Conservation (phyloP, 768 basidiomycete species). For the Leccinum obscurum region DNA sequence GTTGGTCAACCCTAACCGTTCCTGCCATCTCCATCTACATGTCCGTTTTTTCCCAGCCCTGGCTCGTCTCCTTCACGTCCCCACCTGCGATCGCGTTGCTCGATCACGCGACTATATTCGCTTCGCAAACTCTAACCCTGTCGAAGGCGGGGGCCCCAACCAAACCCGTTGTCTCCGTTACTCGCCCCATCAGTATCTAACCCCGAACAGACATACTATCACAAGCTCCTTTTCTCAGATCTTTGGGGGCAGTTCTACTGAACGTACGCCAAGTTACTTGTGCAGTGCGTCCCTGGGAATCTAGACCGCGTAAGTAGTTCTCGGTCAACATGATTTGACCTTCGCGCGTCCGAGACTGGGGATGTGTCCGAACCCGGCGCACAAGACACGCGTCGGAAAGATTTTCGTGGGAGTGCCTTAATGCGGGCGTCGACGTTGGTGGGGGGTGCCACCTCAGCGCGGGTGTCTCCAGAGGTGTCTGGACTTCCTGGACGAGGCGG, state of each 20-base stretch:
- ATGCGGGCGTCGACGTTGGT: slow-evolving; percentile 52
- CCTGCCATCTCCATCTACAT: slow-evolving; percentile 32
- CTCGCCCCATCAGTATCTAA: too few relatives aligned
- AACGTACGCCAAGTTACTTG: slow-evolving; percentile 26
- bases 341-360: slow-evolving; percentile 28
- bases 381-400: slow-evolving; percentile 52
- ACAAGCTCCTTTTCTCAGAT: too few relatives aligned
- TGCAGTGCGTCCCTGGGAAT: slow-evolving; percentile 30
- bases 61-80: background rate
- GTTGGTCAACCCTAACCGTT: slow-evolving; percentile 63
- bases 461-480: slow-evolving; percentile 68
- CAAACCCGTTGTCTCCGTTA: slow-evolving; percentile 17
- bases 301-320: slow-evolving; percentile 27
- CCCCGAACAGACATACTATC: too few relatives aligned
- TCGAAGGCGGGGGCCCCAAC: background rate
- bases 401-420: slow-evolving; percentile 59
- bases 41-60: background rate
- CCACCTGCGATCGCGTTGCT: slow-evolving; percentile 12
- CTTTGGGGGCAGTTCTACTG: slow-evolving; percentile 8
- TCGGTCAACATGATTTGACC: slow-evolving; percentile 11
- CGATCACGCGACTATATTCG: slow-evolving; percentile 11
- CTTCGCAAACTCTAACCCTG: slow-evolving; percentile 6
- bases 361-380: slow-evolving; percentile 47
- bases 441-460: slow-evolving; percentile 40
- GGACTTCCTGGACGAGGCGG: slow-evolving; percentile 47